Base-by-base conservation (phyloP, 306 rosid genomes). In the Vicia villosa region DNA sequence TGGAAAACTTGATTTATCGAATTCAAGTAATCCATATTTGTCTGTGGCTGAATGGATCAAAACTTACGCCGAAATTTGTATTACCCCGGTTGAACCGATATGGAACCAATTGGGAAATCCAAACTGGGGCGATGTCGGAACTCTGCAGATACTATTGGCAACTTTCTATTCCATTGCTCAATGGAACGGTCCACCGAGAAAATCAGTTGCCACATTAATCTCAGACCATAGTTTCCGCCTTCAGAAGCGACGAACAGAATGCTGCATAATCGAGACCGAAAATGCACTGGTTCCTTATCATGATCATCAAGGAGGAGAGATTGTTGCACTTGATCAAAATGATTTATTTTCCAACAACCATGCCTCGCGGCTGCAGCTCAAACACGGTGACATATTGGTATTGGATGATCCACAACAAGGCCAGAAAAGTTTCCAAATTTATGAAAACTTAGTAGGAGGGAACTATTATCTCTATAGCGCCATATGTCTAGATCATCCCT, bases 61-160 rank as follows among this genome's bases (percentile, higher is more conserved):
- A 69, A 64, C 83, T 50, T 58, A 79, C 56, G 85, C 96, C 32
- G 89, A 88, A 85, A 83, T 92, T 16, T 5, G 81, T 45, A 78
- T 92, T 75, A 87, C 96, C 45, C 91, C 85, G 0, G 85, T 85
- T 45, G 96, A 90, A 49, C 83, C 81, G 9, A 83, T 92, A 77
- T 92, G 98, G 98, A 92, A 92, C 87, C 82, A 77, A 46, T 64
- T 92, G 2, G 98, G 98, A 78, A 92, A 92, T 82, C 86, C 88
- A 42, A 89, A 81, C 63, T 92, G 98, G 98, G 88, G 96, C 9
- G 98, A 92, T 79, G 32, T 88, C 26, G 98, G 98, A 67, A 86
- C 98, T 56, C 77, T 92, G 17, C 96, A 89, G 63, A 38, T 89
- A 74, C 80, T 92, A 13, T 81, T 90, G 83, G 96, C 98, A 45